Evolutionary conservation across 2,329 filamentous ascomycete genomes (phyloP).

Genomic region (Aspergillus sojae): DNA sequence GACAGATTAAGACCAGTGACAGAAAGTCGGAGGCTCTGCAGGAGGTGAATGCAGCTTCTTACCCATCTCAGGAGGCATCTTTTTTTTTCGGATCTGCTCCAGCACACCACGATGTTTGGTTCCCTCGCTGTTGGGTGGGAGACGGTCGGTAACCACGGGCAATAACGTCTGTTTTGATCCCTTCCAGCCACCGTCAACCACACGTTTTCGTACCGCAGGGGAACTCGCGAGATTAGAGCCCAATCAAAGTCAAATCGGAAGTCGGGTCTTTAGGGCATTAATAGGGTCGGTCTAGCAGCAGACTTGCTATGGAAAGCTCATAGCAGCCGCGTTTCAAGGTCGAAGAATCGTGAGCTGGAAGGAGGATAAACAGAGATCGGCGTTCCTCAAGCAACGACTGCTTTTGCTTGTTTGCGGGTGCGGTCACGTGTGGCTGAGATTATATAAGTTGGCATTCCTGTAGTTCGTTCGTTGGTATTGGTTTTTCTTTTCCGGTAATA

Average conservation of each 20-base stretch:
- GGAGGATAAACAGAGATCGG: constrained; percentile 43
- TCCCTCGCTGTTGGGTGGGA: constrained; percentile 25
- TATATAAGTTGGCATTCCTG: constrained; percentile 28
- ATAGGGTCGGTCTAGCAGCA: constrained; percentile 13
- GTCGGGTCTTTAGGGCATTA: constrained; percentile 15
- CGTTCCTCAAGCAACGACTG: constrained; percentile 46
- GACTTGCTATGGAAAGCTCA: constrained; percentile 24
- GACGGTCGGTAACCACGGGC: constrained; percentile 31
- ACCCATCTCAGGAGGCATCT: constrained; percentile 39
- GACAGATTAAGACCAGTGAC: background rate
- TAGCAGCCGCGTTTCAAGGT: constrained; percentile 24
- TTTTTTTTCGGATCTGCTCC: constrained; percentile 20
- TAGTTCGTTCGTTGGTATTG: too few relatives aligned
- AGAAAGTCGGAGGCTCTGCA: constrained; percentile 10
- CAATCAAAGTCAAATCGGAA: constrained; percentile 2
- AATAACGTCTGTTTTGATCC: constrained; percentile 34
- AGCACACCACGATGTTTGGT: constrained; percentile 20
- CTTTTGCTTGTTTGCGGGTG: constrained; percentile 27
- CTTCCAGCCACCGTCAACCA: constrained; percentile 28
- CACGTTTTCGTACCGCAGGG: constrained; percentile 19
- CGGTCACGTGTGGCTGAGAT: constrained; percentile 33
- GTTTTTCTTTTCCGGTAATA: background rate
- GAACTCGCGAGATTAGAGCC: constrained; percentile 4
- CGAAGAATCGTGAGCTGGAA: constrained; percentile 21
- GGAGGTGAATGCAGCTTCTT: constrained; percentile 24